Base-by-base conservation (phyloP, 2,329 filamentous ascomycete genomes). In the Microsporum audouinii region DNA sequence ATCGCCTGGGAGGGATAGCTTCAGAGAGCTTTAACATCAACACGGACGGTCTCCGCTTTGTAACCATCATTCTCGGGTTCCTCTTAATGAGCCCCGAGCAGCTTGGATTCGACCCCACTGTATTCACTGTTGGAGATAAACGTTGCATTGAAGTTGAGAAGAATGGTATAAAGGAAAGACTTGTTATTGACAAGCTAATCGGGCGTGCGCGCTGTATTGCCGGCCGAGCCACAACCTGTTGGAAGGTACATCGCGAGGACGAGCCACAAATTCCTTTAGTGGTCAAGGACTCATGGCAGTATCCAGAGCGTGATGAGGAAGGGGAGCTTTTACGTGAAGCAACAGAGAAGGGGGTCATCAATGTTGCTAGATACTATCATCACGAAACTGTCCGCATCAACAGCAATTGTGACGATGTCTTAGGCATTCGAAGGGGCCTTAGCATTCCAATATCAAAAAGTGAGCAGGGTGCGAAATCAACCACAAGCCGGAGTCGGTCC, bases 41-140 rank as follows among this genome's bases (percentile, higher is more conserved):
- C 47, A 49, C 53, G 14, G 58, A 63, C 1, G 34, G 10, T 6
- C 51, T 63, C 2, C 36, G 14, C 2, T 61, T 61, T 31, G 34
- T 63, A 2, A n/a, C 36, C 1, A 23, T 59, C 1, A 51, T 61
- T 27, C 59, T 63, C 12, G 56, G 45, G 33, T 63, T 57, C 31
- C 61, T 59, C 65, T 76, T 63, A 67, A 77, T 79, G 68, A 71
- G 70, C 61, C 64, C 74, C 31, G 68, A 72, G 60, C 64, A 73
- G 38, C 71, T 80, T 61, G 75, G 77, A 27, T 78, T 79, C 59
- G 74, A 81, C 65, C 72, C 72, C 5, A 79, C 73, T 2, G 75
- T 80, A 39, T 68, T 70, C 1, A 70, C 60, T 27, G 63, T 69
- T 3, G 38, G 12, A 5, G 47, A 14, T 14, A 12, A 5, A 23